Conservation (phyloP, 352 stramenopile species). For the Globisporangium perplexum region DNA sequence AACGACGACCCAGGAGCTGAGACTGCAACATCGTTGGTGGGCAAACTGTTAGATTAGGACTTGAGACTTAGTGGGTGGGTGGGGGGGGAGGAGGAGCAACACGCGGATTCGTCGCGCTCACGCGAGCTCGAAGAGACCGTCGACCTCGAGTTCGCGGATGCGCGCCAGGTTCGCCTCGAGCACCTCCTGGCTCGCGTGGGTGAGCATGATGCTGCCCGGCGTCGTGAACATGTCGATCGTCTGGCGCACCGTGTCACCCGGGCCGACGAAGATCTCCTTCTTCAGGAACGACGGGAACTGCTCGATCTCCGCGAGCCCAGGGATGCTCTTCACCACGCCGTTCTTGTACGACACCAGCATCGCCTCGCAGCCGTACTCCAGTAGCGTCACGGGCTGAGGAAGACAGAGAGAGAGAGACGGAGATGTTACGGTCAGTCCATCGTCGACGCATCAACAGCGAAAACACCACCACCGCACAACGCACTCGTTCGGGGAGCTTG, state of each 20-base stretch:
- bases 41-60: conserved; percentile 5
- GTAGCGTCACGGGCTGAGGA: conserved; percentile 46
- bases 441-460: too few species aligned
- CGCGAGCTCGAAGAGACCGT: conserved; percentile 66
- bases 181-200: conserved; percentile 82
- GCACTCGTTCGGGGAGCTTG: conserved; percentile 47
- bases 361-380: conserved; percentile 88
- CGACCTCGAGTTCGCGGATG: conserved; percentile 85
- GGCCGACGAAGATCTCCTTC: conserved; percentile 85
- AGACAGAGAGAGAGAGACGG: neutral
- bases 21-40: neutral
- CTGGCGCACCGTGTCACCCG: conserved; percentile 79
- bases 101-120: too few species aligned
- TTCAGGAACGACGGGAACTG: conserved; percentile 90
- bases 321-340: conserved; percentile 87
- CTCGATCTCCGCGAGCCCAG: conserved; percentile 89
- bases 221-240: conserved; percentile 96
- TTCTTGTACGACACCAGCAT: conserved; percentile 92
- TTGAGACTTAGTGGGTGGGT: neutral
- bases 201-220: conserved; percentile 92
- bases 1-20: neutral
- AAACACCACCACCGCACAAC: conserved; percentile 6
- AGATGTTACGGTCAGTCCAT: too few species aligned
- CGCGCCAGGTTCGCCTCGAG: conserved; percentile 86
- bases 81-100: too few species aligned